Evolutionary conservation across 371 early-diverging fungal species (phyloP).

Genomic region (Apophysomyces sp.): DNA sequence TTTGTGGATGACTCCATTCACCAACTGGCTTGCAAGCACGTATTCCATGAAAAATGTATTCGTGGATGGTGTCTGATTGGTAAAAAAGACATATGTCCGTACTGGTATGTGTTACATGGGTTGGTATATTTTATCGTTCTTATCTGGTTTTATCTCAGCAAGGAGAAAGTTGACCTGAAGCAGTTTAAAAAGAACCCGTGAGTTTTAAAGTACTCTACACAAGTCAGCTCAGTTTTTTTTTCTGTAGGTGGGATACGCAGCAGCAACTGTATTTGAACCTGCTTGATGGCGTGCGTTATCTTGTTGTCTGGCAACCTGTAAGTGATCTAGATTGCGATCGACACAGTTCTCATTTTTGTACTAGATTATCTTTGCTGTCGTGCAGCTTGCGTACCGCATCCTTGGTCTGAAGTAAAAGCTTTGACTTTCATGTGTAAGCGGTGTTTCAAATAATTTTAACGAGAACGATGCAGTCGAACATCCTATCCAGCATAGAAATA

Average conservation of each 20-base stretch:
- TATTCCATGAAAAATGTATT: constrained; percentile 91
- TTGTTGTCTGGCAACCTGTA: constrained; percentile 84
- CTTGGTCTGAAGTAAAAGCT: constrained; percentile 24
- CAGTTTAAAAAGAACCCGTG: constrained; percentile 78
- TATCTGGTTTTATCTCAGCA: constrained; percentile 37
- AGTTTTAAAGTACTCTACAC: constrained; percentile 15
- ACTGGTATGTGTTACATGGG: constrained; percentile 59
- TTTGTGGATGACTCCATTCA: constrained; percentile 56
- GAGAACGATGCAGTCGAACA: not conserved
- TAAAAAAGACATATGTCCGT: constrained; percentile 95
- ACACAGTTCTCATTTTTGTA: not conserved
- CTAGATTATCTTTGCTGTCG: constrained; percentile 48
- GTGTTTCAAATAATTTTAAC: not conserved
- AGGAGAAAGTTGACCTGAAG: constrained; percentile 83
- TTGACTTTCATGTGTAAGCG: not conserved
- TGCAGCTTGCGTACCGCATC: constrained; percentile 44
- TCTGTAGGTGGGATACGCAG: constrained; percentile 65
- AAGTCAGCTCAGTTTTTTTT: not conserved
- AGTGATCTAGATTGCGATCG: constrained; percentile 15
- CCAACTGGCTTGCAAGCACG: constrained; percentile 75
- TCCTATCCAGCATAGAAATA: not conserved
- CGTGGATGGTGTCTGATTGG: constrained; percentile 95
- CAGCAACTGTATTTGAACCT: constrained; percentile 78
- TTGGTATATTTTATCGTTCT: not conserved
- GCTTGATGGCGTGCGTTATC: constrained; percentile 78